phyloP scores from a whole-genome alignment of 108 stramenopile species.

The Cyclotella baltica region DNA sequence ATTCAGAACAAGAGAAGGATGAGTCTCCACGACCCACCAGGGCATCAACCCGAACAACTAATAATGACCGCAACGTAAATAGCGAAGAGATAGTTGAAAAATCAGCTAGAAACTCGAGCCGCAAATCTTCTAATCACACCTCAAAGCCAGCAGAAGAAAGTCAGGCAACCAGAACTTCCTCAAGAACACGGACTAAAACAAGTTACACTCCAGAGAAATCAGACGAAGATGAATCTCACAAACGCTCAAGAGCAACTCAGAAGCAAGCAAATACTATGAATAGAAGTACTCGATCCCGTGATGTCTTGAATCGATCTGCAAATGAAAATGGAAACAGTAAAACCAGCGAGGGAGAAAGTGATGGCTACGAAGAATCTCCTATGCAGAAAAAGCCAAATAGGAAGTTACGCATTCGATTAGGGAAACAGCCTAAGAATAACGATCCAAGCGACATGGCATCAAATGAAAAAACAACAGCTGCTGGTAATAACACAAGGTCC shows the following conservation, averaged over 20 bases:
- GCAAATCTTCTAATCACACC: background rate
- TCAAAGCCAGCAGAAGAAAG: background rate
- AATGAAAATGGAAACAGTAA: background rate
- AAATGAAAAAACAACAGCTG: too few species aligned
- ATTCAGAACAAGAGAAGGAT: too few species aligned
- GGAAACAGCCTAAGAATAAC: too few species aligned
- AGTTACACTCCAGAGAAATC: background rate
- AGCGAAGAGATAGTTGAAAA: too few species aligned
- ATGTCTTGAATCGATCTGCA: background rate
- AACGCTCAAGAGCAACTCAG: background rate
- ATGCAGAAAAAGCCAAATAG: background rate
- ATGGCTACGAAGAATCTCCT: background rate
- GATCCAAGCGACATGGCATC: too few species aligned
- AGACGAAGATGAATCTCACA: constrained; percentile 1
- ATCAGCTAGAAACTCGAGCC: too few species aligned
- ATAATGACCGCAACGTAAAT: too few species aligned
- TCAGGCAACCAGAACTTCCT: background rate
- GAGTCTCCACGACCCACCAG: too few species aligned
- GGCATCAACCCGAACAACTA: too few species aligned
- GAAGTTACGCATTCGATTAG: too few species aligned
- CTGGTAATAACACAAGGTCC: too few species aligned
- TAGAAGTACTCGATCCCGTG: constrained; percentile 2
- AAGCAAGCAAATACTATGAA: background rate
- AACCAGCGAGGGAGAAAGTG: background rate
- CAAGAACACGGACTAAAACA: background rate